phyloP scores from a whole-genome alignment of 208 protist species.

The Sergeia podlipaevii region DNA sequence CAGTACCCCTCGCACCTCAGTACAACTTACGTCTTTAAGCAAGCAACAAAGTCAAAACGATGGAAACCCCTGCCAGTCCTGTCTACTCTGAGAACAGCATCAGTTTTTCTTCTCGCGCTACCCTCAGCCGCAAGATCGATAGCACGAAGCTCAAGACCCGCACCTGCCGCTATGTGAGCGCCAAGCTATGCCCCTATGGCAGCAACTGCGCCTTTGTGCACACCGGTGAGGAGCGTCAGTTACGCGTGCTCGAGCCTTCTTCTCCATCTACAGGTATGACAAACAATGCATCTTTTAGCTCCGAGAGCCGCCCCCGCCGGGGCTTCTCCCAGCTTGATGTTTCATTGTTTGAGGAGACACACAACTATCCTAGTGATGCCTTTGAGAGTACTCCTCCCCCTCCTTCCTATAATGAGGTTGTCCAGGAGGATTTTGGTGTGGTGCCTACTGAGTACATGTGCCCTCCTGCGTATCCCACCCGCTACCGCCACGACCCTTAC shows the following conservation, averaged over 20 bases:
- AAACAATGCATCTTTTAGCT: too few relatives aligned
- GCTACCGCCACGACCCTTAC: conserved; percentile 48
- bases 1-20: too few relatives aligned
- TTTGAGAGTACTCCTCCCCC: too few relatives aligned
- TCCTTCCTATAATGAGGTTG: conserved; percentile 9
- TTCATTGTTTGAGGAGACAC: too few relatives aligned
- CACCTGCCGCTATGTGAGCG: conserved; percentile 34
- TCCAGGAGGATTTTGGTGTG: background rate
- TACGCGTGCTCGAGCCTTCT: too few relatives aligned
- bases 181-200: conserved; percentile 32
- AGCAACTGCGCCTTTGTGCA: conserved; percentile 51
- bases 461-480: conserved; percentile 25
- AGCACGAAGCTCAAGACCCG: conserved; percentile 38
- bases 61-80: too few relatives aligned
- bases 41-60: too few relatives aligned
- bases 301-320: too few relatives aligned
- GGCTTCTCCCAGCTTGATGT: too few relatives aligned
- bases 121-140: conserved; percentile 32
- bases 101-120: background rate
- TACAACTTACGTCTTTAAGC: too few relatives aligned
- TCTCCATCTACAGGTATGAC: too few relatives aligned
- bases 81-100: background rate
- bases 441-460: conserved; percentile 4
- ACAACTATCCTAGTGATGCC: too few relatives aligned
- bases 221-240: conserved; percentile 6